Conservation (phyloP, 805 yeast genomes). For the Kuraishia floccosa region DNA sequence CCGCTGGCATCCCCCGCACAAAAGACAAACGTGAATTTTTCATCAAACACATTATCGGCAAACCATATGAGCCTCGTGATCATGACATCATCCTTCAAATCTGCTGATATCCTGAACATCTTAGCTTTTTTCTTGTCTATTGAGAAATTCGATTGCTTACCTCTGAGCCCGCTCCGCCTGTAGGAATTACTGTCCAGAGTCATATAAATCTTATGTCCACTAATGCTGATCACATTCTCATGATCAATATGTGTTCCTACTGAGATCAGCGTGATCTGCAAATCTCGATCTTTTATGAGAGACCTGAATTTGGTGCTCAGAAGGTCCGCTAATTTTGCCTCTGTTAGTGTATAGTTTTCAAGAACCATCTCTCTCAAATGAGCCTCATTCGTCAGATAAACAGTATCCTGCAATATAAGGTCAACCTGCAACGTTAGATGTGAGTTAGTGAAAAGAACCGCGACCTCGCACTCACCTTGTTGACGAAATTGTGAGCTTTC, state of each 20-base stretch:
- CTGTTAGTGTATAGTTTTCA: no score
- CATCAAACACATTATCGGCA: constrained; percentile 10
- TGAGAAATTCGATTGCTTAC: constrained; percentile 13
- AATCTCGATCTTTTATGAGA: no score
- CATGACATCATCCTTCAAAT: constrained; percentile 11
- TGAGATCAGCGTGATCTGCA: constrained; percentile 2
- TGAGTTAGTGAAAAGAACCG: no score
- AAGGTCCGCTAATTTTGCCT: no score
- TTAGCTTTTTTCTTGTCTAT: constrained; percentile 9
- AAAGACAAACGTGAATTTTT: constrained; percentile 2
- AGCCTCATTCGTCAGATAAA: no score
- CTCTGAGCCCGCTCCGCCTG: constrained; percentile 19
- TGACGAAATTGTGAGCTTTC: constrained; percentile 14
- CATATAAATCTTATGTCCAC: constrained; percentile 14
- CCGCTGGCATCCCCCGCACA: background rate
- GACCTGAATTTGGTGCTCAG: no score
- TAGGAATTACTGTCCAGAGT: constrained; percentile 19
- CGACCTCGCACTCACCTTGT: no score
- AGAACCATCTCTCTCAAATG: no score
- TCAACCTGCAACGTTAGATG: no score
- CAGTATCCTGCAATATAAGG: no score
- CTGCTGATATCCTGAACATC: constrained; percentile 12
- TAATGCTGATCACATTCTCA: constrained; percentile 18
- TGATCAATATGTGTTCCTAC: constrained; percentile 13
- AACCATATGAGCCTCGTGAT: constrained; percentile 21